Conservation (phyloP, 306 rosid species). For the Styphnolobium japonicum region DNA sequence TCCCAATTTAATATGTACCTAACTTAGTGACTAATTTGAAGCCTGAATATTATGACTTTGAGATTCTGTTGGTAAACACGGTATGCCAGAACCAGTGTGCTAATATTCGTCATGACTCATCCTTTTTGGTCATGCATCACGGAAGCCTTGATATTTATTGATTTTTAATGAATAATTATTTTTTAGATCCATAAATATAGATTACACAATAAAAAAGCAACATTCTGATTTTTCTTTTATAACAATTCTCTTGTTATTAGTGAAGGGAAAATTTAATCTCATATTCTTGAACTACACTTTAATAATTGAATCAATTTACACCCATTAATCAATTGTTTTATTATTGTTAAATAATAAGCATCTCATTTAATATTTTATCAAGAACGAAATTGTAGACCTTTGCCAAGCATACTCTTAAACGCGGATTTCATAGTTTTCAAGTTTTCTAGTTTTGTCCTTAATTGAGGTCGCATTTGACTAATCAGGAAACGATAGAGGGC, state of each 20-base stretch:
- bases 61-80: slow-evolving; percentile 23
- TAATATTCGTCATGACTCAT: background rate
- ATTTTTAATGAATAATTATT: background rate
- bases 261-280: no score
- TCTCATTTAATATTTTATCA: no score
- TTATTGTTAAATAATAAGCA: no score
- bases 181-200: background rate
- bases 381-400: background rate
- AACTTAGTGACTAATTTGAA: background rate
- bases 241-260: no score
- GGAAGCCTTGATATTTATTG: background rate
- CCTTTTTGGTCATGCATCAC: background rate
- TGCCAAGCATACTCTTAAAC: background rate
- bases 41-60: background rate
- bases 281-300: no score
- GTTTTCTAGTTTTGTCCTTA: slow-evolving; percentile 21
- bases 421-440: slow-evolving; percentile 9
- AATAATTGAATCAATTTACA: no score
- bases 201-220: no score
- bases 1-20: background rate
- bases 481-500: background rate
- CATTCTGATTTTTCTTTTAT: no score
- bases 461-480: slow-evolving; percentile 6
- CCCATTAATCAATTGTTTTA: no score
- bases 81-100: background rate